phyloP scores from a whole-genome alignment of 495 filamentous ascomycete genomes.

The Lentithecium fluviatile region DNA sequence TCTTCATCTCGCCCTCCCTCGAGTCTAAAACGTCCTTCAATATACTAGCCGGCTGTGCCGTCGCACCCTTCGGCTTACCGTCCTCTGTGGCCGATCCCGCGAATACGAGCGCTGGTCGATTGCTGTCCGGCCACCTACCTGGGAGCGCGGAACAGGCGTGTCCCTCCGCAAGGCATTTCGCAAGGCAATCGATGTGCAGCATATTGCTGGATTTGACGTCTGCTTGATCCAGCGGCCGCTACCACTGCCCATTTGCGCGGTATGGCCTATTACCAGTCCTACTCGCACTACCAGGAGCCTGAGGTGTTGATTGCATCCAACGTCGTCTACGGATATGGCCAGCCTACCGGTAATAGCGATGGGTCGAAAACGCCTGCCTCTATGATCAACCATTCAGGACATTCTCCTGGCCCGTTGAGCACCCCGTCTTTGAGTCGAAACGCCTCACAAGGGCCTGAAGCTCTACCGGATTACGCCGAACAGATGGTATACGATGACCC shows the following conservation, averaged over 20 bases:
- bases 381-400: conserved; percentile 21
- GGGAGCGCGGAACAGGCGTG: conserved; percentile 2
- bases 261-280: conserved; percentile 17
- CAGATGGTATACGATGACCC: conserved; percentile 26
- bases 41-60: conserved; percentile 23
- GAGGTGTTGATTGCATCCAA: conserved; percentile 1
- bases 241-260: not conserved
- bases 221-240: conserved; percentile 1
- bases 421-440: conserved; percentile 27
- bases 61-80: not conserved
- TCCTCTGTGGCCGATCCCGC: not conserved
- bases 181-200: conserved; percentile 26
- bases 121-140: conserved; percentile 1
- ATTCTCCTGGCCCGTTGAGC: conserved; percentile 26
- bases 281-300: conserved; percentile 5
- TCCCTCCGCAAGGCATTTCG: conserved; percentile 17
- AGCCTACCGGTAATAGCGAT: conserved; percentile 11
- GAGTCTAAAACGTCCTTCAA: conserved; percentile 10
- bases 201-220: not conserved
- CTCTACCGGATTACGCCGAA: conserved; percentile 7
- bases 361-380: conserved; percentile 25
- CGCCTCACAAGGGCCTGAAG: conserved; percentile 20
- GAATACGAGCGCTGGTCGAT: conserved; percentile 7
- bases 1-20: conserved; percentile 30
- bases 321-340: conserved; percentile 5